Evolutionary conservation across 352 stramenopile species (phyloP), one percentile per base, ranked within the genome.

Genomic region (Globisporangium acanthophoron): DNA sequence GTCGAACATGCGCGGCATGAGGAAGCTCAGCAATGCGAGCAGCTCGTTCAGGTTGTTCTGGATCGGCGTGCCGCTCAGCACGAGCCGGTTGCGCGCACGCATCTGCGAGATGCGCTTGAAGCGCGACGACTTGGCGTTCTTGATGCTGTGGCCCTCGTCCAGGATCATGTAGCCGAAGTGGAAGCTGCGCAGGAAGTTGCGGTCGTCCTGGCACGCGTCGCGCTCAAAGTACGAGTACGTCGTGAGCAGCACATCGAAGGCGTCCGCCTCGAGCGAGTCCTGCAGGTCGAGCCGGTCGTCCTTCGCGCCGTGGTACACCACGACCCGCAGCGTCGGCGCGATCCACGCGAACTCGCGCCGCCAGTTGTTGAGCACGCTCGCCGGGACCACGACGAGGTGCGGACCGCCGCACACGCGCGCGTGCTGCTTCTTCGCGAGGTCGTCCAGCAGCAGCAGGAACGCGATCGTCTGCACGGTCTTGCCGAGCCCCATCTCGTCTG

Each of bases 401-500:
- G 94, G 91, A 4, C 84, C 80, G 54, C 61, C 31, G 54, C 67
- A 46, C 20, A 72, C 56, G 58, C 62, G 33, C 52, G 57, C 5
- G 1, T 71, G 50, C 44, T 71, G 66, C 24, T 62, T 60, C 53
- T 66, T 75, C 21, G 69, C 78, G 5, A 87, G 43, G 1, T 72
- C 65, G 29, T 88, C 72, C 0, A 95, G 69, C 16, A 91, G 54
- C 46, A 84, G 52, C 44, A 96, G 59, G 53, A 94, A 96, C 2
- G 82, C 37, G 59, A 94, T 88, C n/a, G 82, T 79, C 59, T 98
- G 94, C 11, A 98, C 85, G 3, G 96, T 99, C 78, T 99, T 99
- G n/a, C 96, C 96, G 13, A 98, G 73, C 13, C 91, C 92, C 94
- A 99, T 98, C 49, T 98, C 92, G 66, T 98, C 94, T 0, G 85